These are phyloP conservation scores for Drechmeria coniospora DNA, from an alignment of 2,329 filamentous ascomycete genomes.

Conservation along the genomic window DNA sequence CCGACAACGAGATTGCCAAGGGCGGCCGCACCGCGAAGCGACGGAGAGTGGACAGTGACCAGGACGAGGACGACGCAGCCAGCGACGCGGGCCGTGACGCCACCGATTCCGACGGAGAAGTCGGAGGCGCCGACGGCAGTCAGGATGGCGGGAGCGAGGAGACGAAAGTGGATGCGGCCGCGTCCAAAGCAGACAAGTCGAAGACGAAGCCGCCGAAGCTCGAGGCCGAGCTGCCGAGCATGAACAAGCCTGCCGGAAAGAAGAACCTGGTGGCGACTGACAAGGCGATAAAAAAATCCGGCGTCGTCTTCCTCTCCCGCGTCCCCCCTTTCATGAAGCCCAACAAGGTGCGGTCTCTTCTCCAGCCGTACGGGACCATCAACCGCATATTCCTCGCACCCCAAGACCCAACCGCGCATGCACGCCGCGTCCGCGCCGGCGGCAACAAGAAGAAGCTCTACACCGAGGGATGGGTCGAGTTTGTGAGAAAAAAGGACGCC, in stretches of 20 bases:
- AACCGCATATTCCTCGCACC: constrained; percentile 68
- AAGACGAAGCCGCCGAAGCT: constrained; percentile 11
- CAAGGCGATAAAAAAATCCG: constrained; percentile 53
- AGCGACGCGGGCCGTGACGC: constrained; percentile 19
- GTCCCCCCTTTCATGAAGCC: constrained; percentile 85
- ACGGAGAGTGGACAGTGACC: constrained; percentile 35
- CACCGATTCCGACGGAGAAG: constrained; percentile 10
- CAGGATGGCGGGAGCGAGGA: constrained; percentile 3
- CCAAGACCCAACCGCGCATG: constrained; percentile 52
- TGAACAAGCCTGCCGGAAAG: constrained; percentile 41
- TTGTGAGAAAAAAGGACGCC: constrained; percentile 58
- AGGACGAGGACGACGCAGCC: constrained; percentile 18
- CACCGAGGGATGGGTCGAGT: constrained; percentile 79
- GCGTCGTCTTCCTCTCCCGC: constrained; percentile 70
- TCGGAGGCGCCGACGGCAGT: not conserved
- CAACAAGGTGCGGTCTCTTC: constrained; percentile 56
- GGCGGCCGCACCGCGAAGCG: constrained; percentile 48
- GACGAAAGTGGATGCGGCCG: constrained; percentile 10
- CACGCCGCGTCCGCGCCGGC: constrained; percentile 51
- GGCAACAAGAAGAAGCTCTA: constrained; percentile 76
- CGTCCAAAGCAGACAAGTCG: constrained; percentile 5
- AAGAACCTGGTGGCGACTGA: constrained; percentile 53
- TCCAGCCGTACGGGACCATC: constrained; percentile 59
- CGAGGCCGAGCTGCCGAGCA: constrained; percentile 25
- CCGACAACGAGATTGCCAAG: constrained; percentile 54